These are phyloP conservation scores for Glaciozyma antarctica DNA, from an alignment of 768 basidiomycete genomes.

Conservation along the genomic window DNA sequence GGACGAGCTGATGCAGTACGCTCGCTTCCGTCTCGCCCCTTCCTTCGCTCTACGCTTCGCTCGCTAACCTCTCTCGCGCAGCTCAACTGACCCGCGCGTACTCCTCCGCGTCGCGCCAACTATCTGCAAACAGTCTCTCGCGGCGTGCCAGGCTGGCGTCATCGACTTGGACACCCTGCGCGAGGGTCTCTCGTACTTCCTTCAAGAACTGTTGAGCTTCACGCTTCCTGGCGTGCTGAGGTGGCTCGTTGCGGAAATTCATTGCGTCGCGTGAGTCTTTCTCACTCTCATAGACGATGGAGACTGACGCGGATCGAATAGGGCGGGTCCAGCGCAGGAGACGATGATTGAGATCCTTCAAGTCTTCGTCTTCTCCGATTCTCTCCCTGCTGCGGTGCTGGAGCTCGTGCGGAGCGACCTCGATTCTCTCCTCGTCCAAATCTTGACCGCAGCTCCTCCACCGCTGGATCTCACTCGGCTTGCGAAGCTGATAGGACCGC, in stretches of 20 bases:
- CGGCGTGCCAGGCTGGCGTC: conserved; percentile 36
- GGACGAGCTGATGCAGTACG: conserved; percentile 33
- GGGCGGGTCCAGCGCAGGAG: neutral
- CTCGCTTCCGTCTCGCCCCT: neutral
- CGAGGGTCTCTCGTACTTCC: conserved; percentile 42
- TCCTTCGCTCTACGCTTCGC: too few species aligned
- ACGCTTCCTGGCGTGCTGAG: conserved; percentile 39
- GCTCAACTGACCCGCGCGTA: conserved; percentile 38
- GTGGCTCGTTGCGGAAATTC: conserved; percentile 39
- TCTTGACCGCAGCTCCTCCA: too few species aligned
- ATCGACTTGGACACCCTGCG: conserved; percentile 41
- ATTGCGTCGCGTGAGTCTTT: conserved; percentile 37
- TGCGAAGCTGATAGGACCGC: too few species aligned
- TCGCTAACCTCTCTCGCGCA: conserved; percentile 1
- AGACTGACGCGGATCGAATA: neutral
- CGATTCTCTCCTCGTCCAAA: neutral
- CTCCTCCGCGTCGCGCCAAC: conserved; percentile 39
- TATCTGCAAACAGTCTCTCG: conserved; percentile 40
- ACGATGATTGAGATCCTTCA: conserved; percentile 25
- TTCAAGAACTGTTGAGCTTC: conserved; percentile 42
- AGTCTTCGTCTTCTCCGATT: conserved; percentile 16
- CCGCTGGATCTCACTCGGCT: too few species aligned
- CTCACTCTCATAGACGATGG: neutral
- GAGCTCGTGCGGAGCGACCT: conserved; percentile 17
- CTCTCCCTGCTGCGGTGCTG: conserved; percentile 9